phyloP scores from a whole-genome alignment of 768 basidiomycete genomes.

The Tylopilus cervinicoccineus region DNA sequence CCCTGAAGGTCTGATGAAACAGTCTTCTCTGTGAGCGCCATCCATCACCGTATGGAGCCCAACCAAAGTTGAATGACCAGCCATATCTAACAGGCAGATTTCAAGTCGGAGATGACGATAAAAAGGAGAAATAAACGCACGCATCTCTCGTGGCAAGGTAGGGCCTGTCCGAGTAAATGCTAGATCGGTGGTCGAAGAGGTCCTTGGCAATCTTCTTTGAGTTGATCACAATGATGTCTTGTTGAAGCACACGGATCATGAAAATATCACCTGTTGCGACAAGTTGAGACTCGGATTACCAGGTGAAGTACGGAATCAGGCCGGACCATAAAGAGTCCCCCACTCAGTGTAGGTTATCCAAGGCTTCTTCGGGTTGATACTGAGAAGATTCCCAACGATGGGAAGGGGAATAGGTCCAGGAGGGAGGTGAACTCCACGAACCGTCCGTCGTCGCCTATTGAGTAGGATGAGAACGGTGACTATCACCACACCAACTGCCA shows the following conservation, averaged over 20 bases:
- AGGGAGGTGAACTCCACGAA: constrained; percentile 5
- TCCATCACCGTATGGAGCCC: constrained; percentile 17
- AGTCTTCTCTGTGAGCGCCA: constrained; percentile 24
- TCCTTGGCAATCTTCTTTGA: constrained; percentile 26
- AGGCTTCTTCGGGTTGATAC: constrained; percentile 15
- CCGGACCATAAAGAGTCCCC: constrained; percentile 16
- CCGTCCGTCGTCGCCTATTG: not conserved
- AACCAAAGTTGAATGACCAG: constrained; percentile 18
- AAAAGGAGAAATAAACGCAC: constrained; percentile 4
- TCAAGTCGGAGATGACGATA: not conserved
- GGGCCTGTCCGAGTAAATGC: constrained; percentile 28
- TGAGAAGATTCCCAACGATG: constrained; percentile 14
- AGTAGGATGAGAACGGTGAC: not conserved
- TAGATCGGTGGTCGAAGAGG: constrained; percentile 26
- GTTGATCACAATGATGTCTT: constrained; percentile 24
- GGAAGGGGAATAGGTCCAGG: constrained; percentile 18
- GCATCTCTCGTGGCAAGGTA: constrained; percentile 10
- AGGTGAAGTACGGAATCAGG: not conserved
- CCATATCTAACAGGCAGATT: constrained; percentile 12
- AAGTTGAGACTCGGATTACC: not conserved
- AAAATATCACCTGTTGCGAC: constrained; percentile 15
- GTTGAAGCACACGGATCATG: constrained; percentile 18
- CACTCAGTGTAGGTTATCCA: constrained; percentile 21
- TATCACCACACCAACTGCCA: not conserved
- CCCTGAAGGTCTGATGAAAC: constrained; percentile 23